Conservation (phyloP, 441 rosid genomes). For the Corymbia calophylla region DNA sequence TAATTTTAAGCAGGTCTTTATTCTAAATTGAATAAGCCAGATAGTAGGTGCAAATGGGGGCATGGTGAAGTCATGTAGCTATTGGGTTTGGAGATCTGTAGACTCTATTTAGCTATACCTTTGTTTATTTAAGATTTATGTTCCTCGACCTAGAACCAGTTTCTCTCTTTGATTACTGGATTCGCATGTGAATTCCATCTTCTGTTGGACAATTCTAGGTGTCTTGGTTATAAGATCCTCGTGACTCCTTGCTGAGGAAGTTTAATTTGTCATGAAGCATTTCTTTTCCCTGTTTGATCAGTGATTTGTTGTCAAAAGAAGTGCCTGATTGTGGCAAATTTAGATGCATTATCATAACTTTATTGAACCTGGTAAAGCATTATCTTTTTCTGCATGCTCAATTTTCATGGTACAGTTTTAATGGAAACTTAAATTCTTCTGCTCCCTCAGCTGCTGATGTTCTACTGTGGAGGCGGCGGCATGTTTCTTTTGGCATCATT, state of each 20-base stretch:
- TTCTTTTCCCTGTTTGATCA: not conserved
- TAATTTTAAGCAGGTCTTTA: not conserved
- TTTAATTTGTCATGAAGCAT: not conserved
- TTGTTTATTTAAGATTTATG: not conserved
- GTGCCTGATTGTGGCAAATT: not conserved
- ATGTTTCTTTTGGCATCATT: slow-evolving; percentile 50
- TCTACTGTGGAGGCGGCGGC: slow-evolving; percentile 68
- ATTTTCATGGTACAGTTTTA: not conserved
- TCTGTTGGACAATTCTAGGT: not conserved
- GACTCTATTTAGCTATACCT: not conserved
- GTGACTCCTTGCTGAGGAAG: not conserved
- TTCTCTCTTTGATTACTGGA: not conserved
- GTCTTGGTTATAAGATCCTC: not conserved
- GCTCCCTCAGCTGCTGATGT: slow-evolving; percentile 62
- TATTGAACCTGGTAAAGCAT: not conserved
- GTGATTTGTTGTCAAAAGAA: not conserved
- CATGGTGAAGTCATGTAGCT: not conserved
- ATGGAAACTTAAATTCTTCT: not conserved
- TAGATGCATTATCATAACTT: not conserved
- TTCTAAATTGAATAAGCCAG: not conserved
- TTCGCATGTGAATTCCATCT: not conserved
- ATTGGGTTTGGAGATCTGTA: not conserved
- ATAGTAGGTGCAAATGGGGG: not conserved
- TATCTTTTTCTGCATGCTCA: not conserved
- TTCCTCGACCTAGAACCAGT: not conserved